These are phyloP conservation scores for Diaporthe amygdali DNA, from an alignment of 2,329 filamentous ascomycete genomes.

Conservation along the genomic window DNA sequence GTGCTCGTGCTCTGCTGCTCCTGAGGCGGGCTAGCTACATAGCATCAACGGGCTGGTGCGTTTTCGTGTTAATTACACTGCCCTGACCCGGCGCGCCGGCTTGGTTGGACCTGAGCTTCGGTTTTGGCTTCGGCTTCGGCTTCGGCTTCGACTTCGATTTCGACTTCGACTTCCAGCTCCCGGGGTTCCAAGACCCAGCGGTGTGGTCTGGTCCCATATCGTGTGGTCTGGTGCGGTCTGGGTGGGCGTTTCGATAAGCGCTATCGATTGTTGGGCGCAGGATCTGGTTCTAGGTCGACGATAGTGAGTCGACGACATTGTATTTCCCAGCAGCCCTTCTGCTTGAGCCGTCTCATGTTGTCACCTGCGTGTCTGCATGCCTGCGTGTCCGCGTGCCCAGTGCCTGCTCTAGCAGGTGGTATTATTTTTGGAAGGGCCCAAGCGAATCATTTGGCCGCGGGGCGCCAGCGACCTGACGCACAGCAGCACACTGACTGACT, in stretches of 20 bases:
- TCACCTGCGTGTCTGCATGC: background rate
- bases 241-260: background rate
- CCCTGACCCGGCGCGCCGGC: no score
- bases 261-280: background rate
- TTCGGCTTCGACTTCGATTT: background rate
- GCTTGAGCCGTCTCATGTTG: background rate
- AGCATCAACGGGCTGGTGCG: background rate
- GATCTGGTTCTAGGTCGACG: background rate
- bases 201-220: background rate
- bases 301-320: background rate
- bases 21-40: no score
- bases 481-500: background rate
- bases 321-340: background rate
- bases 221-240: background rate
- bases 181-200: background rate
- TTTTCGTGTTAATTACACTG: background rate
- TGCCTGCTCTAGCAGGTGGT: background rate
- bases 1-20: no score
- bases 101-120: no score
- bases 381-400: background rate
- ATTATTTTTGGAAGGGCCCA: constrained; percentile 1
- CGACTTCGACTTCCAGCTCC: background rate
- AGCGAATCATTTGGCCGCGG: background rate
- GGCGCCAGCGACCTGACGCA: background rate
- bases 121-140: background rate